phyloP scores from a whole-genome alignment of 2,329 filamentous ascomycete species.

The Colletotrichum sp. region DNA sequence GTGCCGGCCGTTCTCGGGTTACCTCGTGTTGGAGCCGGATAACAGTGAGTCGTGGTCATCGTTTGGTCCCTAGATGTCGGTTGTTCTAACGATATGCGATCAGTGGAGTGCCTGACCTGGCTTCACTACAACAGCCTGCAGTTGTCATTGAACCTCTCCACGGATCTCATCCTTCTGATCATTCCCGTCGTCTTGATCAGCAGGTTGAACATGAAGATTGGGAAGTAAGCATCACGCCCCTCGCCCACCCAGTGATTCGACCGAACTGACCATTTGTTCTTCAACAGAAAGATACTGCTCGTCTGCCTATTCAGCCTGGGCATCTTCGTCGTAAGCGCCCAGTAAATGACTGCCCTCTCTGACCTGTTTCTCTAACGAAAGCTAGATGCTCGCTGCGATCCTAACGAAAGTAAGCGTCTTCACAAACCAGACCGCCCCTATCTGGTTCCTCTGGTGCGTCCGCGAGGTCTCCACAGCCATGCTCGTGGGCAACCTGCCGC shows the following conservation, averaged over 20 bases:
- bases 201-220: slow-evolving; percentile 4
- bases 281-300: neutral
- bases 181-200: slow-evolving; percentile 9
- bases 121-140: slow-evolving; percentile 12
- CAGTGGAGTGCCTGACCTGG: slow-evolving; percentile 16
- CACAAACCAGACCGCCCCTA: neutral
- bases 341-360: rapidly evolving
- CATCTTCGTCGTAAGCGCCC: neutral
- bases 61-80: too few relatives aligned
- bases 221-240: neutral
- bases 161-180: slow-evolving; percentile 5
- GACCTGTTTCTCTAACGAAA: rapidly evolving
- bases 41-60: neutral
- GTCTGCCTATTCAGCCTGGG: slow-evolving; percentile 14
- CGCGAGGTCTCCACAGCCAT: slow-evolving; percentile 16
- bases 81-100: neutral
- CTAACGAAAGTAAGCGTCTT: slow-evolving; percentile 9
- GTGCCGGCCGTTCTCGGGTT: slow-evolving; percentile 15
- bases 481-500: slow-evolving; percentile 17
- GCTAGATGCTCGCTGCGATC: slow-evolving; percentile 9
- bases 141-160: slow-evolving; percentile 16
- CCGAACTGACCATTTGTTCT: neutral
- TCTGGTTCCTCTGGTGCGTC: slow-evolving; percentile 18
- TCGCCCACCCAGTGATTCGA: neutral
- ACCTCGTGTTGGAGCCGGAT: neutral